phyloP scores from a whole-genome alignment of 805 yeast genomes.

The Saccharomycopsis capsularis region DNA sequence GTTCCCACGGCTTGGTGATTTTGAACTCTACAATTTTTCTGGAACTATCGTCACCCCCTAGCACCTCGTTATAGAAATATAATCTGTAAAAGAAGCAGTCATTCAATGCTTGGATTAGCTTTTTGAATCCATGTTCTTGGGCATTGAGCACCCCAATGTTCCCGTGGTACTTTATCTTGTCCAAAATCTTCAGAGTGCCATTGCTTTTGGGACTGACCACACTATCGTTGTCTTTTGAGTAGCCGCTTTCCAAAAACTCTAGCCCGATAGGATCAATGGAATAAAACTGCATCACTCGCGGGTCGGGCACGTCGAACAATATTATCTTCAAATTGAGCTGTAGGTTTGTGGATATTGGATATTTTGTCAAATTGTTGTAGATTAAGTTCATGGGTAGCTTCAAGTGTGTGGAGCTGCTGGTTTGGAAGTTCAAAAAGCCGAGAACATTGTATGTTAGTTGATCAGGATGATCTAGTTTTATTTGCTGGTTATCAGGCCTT shows the following conservation, averaged over 20 bases:
- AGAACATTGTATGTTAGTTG: constrained; percentile 4
- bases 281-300: constrained; percentile 21
- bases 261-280: constrained; percentile 17
- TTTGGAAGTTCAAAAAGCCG: constrained; percentile 19
- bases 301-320: constrained; percentile 21
- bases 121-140: constrained; percentile 16
- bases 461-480: neutral
- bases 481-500: neutral
- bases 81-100: constrained; percentile 17
- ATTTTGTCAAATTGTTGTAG: constrained; percentile 16
- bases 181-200: neutral
- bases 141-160: constrained; percentile 5
- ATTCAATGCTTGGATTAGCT: constrained; percentile 14
- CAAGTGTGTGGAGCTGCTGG: neutral
- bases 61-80: constrained; percentile 6
- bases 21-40: constrained; percentile 2
- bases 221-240: neutral
- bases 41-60: neutral
- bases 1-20: constrained; percentile 19
- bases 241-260: constrained; percentile 1
- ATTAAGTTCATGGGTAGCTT: constrained; percentile 14
- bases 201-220: neutral
- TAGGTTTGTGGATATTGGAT: constrained; percentile 19
- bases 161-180: constrained; percentile 12
- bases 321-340: constrained; percentile 15